Evolutionary conservation across 495 filamentous ascomycete genomes (phyloP), one percentile per base, ranked within the genome.

Genomic region (Neurospora hispaniola): DNA sequence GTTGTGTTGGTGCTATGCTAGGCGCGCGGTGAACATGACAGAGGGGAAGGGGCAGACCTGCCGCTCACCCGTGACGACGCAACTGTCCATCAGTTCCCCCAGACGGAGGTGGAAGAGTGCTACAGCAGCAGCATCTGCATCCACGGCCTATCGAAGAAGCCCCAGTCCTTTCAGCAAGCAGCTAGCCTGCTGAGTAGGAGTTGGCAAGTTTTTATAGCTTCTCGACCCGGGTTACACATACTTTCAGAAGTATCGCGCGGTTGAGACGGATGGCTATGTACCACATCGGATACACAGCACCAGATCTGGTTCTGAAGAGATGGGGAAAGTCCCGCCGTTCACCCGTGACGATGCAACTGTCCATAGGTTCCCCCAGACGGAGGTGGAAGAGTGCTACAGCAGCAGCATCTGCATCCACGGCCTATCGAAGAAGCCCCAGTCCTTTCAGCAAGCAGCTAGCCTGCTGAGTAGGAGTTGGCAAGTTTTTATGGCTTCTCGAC

Each of bases 401-500:
- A 31, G 23, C 27, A 35, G 54, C 54, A 62, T 62, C 54, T 62
- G 12, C 54, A 62, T 62, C 54, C 54, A 62, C 54, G 54, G 54
- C 54, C 54, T 4, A 62, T 73, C 71, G 62, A 70, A 69, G 40
- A 69, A 62, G 54, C 71, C 71, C 71, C 66, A 73, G 62, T 73
- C 71, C 71, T 70, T 72, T 41, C 62, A 69, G 23, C 71, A 69
- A 68, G 71, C 42, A 62, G 11, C 23, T 38, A 69, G 41, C 71
- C 18, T 11, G 16, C 20, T 43, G 71, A 48, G 62, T 73, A 70
- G 62, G 71, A 70, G 41, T 73, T 73, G 71, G 71, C 62, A 70
- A 42, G 8, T 69, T 73, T 73, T 73, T 73, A 73, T 48, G 71
- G 71, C 54, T 69, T 70, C 71, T 73, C 71, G 71, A 73, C 41